Percentiles rank a stretch among this genome's conserved stretches.
Conservation (phyloP, 495 filamentous ascomycete species). For the Aspergillus mulundensis region DNA sequence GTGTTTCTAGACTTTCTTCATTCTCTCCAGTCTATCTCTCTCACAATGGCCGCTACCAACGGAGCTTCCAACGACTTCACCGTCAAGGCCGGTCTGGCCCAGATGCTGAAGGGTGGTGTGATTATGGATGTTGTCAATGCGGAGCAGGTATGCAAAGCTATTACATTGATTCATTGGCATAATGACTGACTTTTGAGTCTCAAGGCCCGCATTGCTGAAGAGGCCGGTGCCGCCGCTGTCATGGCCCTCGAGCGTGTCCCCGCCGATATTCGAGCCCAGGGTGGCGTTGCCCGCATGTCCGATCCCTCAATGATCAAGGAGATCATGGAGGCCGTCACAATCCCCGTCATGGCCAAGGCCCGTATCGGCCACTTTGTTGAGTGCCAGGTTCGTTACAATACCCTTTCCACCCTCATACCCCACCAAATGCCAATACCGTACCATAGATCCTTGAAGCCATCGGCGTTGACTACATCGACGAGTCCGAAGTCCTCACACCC, state of each 20-base stretch:
- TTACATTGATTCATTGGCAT: neutral
- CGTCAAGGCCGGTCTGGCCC: constrained; percentile 89
- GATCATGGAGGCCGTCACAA: constrained; percentile 95
- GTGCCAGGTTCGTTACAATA: constrained; percentile 62
- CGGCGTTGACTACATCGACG: constrained; percentile 96
- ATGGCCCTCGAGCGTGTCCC: constrained; percentile 99
- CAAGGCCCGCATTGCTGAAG: constrained; percentile 90
- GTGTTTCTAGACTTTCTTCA: constrained; percentile 5
- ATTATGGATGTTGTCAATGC: constrained; percentile 99
- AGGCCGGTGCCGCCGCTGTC: constrained; percentile 91
- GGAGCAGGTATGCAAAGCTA: constrained; percentile 59
- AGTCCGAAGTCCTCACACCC: constrained; percentile 93
- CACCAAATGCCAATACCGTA: neutral
- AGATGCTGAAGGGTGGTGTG: constrained; percentile 97
- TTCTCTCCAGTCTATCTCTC: constrained; percentile 3
- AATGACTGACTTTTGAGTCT: neutral
- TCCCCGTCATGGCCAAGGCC: constrained; percentile 99
- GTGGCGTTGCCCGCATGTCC: constrained; percentile 95
- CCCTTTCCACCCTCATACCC: neutral
- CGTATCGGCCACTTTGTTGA: constrained; percentile 97
- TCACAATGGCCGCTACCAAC: constrained; percentile 38
- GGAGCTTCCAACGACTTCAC: constrained; percentile 51
- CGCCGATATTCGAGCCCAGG: constrained; percentile 88
- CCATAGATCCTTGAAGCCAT: constrained; percentile 87
- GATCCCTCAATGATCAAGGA: constrained; percentile 94